Evolutionary conservation across 73 alveolate species (phyloP).

Genomic region (Paramecium caudatum): DNA sequence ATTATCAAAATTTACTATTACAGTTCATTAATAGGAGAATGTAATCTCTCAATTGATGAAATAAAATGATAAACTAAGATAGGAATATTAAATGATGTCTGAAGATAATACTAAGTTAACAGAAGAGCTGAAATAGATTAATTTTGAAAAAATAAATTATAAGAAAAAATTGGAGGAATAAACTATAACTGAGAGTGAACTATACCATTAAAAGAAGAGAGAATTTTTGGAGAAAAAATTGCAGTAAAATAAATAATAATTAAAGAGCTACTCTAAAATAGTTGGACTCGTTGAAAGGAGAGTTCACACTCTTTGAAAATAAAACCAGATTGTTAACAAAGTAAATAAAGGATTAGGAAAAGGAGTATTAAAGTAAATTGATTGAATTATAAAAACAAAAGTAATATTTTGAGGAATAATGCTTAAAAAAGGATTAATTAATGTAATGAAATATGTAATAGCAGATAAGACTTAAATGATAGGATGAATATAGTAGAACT

Average conservation of each 20-base stretch:
- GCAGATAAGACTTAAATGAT: slow-evolving; percentile 45
- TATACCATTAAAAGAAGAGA: slow-evolving; percentile 36
- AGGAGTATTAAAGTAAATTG: not conserved
- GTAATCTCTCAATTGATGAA: not conserved
- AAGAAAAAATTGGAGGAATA: slow-evolving; percentile 49
- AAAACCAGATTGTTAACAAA: slow-evolving; percentile 7
- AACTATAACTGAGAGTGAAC: slow-evolving; percentile 49
- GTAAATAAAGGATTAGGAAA: slow-evolving; percentile 16
- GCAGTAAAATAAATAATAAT: not conserved
- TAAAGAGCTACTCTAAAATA: slow-evolving; percentile 25
- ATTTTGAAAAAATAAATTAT: slow-evolving; percentile 32
- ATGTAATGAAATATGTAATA: not conserved
- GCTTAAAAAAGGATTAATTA: not conserved
- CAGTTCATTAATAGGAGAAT: slow-evolving; percentile 23
- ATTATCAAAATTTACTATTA: not conserved
- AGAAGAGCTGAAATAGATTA: slow-evolving; percentile 24
- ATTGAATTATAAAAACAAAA: not conserved
- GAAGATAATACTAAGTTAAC: not conserved
- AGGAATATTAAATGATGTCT: not conserved
- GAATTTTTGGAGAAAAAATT: slow-evolving; percentile 57
- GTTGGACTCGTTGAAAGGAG: slow-evolving; percentile 34
- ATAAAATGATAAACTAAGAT: slow-evolving; percentile 27
- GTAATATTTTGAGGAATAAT: not conserved
- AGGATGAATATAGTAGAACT: slow-evolving; percentile 31
- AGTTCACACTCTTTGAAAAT: slow-evolving; percentile 24